These are phyloP conservation scores for Dissophora ornata DNA, from an alignment of 192 early-diverging fungal species.

Conservation along the genomic window DNA sequence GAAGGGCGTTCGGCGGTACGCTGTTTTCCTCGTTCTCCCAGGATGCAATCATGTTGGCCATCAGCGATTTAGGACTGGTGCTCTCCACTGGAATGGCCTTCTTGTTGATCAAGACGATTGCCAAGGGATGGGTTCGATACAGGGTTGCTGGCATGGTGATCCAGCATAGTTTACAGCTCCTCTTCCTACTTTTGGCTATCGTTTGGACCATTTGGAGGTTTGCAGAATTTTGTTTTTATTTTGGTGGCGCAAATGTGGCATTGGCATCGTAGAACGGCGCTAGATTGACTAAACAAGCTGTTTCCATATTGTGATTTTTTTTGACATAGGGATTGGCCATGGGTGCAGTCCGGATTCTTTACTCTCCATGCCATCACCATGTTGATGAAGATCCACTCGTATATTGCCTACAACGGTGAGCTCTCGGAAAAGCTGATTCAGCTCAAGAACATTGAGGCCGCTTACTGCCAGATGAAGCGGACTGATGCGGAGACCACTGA, in stretches of 20 bases:
- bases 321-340: constrained; percentile 79
- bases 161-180: constrained; percentile 71
- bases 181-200: constrained; percentile 68
- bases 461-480: constrained; percentile 48
- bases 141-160: constrained; percentile 58
- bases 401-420: constrained; percentile 83
- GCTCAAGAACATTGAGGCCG: constrained; percentile 46
- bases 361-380: constrained; percentile 89
- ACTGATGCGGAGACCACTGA: constrained; percentile 11
- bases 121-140: constrained; percentile 64
- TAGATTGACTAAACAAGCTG: not conserved
- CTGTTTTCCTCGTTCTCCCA: constrained; percentile 70
- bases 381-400: constrained; percentile 98
- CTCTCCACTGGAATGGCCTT: constrained; percentile 72
- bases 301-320: constrained; percentile 4
- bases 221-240: not conserved
- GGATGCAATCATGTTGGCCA: constrained; percentile 71
- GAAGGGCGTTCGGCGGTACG: constrained; percentile 54
- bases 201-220: constrained; percentile 69
- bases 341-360: constrained; percentile 92
- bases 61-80: constrained; percentile 81
- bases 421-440: constrained; percentile 63
- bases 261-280: too few relatives aligned
- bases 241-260: constrained; percentile 8
- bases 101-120: constrained; percentile 66